Evolutionary conservation across 192 early-diverging fungal genomes (phyloP).

Genomic region (Piromyces finnis): DNA sequence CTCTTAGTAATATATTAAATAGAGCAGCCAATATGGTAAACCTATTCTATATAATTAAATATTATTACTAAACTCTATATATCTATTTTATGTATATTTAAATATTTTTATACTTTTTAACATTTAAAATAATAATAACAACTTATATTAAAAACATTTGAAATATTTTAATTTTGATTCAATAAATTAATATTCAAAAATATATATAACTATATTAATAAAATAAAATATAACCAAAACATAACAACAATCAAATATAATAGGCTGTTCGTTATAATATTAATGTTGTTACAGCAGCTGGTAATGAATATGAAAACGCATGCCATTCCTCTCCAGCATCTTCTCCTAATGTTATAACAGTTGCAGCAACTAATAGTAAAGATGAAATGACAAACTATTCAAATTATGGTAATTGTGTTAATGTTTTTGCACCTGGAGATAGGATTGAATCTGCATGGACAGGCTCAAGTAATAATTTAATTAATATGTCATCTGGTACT

Average conservation of each 20-base stretch:
- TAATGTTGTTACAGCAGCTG: conserved; percentile 31
- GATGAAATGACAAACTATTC: conserved; percentile 35
- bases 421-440: conserved; percentile 29
- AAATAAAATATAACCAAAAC: conserved; percentile 20
- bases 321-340: conserved; percentile 31
- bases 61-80: too few species aligned
- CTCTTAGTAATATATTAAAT: not conserved
- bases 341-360: conserved; percentile 22
- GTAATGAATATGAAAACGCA: conserved; percentile 40
- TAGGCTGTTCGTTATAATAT: conserved; percentile 24
- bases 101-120: too few species aligned
- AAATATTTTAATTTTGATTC: too few species aligned
- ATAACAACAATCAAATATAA: conserved; percentile 8
- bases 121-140: too few species aligned
- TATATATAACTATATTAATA: conserved; percentile 21
- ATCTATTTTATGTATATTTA: too few species aligned
- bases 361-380: conserved; percentile 38
- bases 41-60: too few species aligned
- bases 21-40: not conserved
- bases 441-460: conserved; percentile 15
- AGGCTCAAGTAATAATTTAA: not conserved
- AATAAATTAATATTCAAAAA: not conserved
- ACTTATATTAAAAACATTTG: too few species aligned
- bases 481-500: conserved; percentile 1
- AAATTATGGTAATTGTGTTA: conserved; percentile 34